Evolutionary conservation across 2,329 filamentous ascomycete genomes (phyloP), one percentile per base, ranked within the genome.

Genomic region (Gaeumannomyces tritici): DNA sequence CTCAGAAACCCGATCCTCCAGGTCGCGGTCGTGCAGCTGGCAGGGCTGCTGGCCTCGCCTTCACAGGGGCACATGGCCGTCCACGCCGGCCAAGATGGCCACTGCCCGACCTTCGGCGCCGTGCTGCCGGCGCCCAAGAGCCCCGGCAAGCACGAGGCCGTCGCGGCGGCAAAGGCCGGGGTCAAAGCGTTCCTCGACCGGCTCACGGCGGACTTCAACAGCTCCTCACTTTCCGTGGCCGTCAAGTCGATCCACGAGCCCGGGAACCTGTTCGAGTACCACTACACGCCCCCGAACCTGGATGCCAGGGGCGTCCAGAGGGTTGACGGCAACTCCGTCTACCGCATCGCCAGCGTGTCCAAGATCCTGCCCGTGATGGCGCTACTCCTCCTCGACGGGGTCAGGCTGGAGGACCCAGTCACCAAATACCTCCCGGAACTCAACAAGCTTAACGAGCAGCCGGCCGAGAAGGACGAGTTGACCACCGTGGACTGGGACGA

Each of bases 381-480:
- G 1, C 66, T 72, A 72, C 7, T 76, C 76, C 63, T 57, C 51
- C 29, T 61, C 28, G 60, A 64, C 0, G 66, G 69, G 2, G 68
- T 76, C 13, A 68, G 73, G 21, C 59, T 75, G 70, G 72, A 80
- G 2, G 75, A 75, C 57, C 76, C 76, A 0, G 71, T 83, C 6
- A 73, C 78, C 1, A 73, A 78, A 42, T 79, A 79, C 61, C 68
- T 82, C 9, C 77, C 80, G 0, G 72, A 75, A 57, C 66, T 75
- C 57, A 69, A 62, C 35, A 64, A 66, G 47, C 26, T 61, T 11
- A 56, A 35, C 60, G 35, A 61, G 13, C 54, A 61, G 55, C 26
- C 60, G 60, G 28, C 27, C 26, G 28, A n/a, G 27, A 29, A 58
- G 56, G 56, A 58, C 13, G 56, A 29, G 28, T 29, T 58, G 27